Evolutionary conservation across 257 asterid species (phyloP).

Genomic region (Ligustrum vulgare): DNA sequence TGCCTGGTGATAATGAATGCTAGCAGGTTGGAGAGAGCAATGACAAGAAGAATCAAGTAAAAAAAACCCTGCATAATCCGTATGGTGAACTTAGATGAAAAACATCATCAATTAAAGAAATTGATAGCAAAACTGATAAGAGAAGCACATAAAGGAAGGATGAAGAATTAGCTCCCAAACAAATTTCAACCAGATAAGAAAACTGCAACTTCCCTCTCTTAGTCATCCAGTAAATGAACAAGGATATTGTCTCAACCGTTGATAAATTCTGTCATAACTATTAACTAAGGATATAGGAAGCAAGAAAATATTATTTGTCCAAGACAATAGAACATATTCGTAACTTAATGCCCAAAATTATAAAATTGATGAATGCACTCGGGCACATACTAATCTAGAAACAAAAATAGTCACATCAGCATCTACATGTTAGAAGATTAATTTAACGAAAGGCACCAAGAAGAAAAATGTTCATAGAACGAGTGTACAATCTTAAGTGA

Average conservation of each 20-base stretch:
- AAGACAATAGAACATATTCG: too few species aligned
- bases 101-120: constrained; percentile 9
- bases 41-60: constrained; percentile 43
- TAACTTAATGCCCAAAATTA: too few species aligned
- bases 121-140: not conserved
- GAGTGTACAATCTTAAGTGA: not conserved
- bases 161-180: not conserved
- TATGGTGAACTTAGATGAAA: not conserved
- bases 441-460: not conserved
- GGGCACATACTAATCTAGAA: too few species aligned
- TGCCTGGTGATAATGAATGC: constrained; percentile 60
- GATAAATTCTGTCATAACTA: too few species aligned
- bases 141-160: constrained; percentile 12
- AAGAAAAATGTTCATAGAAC: not conserved
- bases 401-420: too few species aligned
- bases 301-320: too few species aligned
- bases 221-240: too few species aligned
- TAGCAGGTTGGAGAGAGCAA: constrained; percentile 51
- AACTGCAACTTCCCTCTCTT: too few species aligned
- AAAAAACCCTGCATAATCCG: constrained; percentile 72
- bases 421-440: not conserved
- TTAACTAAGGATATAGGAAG: too few species aligned
- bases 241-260: too few species aligned
- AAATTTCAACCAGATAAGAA: too few species aligned
- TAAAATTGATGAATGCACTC: too few species aligned